Base-by-base conservation (phyloP, 495 filamentous ascomycete species). In the Xanthoparmelia taractica region DNA sequence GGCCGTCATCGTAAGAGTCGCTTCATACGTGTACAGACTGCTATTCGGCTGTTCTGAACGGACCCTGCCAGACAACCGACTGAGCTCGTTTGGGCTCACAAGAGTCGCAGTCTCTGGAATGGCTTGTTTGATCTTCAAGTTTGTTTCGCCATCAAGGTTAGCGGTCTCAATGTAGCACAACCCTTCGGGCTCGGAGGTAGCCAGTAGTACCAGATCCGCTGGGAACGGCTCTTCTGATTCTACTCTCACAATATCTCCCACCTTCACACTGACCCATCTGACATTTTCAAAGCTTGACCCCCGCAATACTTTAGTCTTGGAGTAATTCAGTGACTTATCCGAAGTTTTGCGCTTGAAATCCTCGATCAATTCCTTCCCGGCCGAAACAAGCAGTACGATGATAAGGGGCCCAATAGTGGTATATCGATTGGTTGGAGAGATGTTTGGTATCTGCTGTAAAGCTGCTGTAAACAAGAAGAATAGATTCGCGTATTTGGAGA, bases 131-230 rank as follows among this genome's bases (percentile, higher is more conserved):
- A 99, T 96, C 73, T 99, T 99, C 62, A 99, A 78, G 71, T 99
- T 99, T 25, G 95, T 99, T 74, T 99, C 95, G 61, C 95, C 95
- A 69, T 99, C 95, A 60, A 99, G 77, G 71, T 99, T 99, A 37
- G 95, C 94, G 0, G 95, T 99, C 79, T 99, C 95, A 69, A 97
- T 99, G 70, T 99, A 99, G 74, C 95, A 99, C 61, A 99, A 73
- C 65, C 95, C 95, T 75, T 99, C 95, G 3, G 95, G 95, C 73
- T 99, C 95, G 8, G 95, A 97, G 60, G 90, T 94, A 18, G 95
- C 92, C 65, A 97, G 78, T 36, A 99, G 76, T 20, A 96, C 89
- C 65, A 99, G 73, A 75, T 99, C 95, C 37, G 95, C 92, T 1
- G 95, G 95, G 72, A 99, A 99, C 7, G 95, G 87, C 69, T 97